Percentiles rank a stretch among this genome's conserved stretches.
Conservation (phyloP, 2,329 filamentous ascomycete species). For the Incumbomyces delicatus region DNA sequence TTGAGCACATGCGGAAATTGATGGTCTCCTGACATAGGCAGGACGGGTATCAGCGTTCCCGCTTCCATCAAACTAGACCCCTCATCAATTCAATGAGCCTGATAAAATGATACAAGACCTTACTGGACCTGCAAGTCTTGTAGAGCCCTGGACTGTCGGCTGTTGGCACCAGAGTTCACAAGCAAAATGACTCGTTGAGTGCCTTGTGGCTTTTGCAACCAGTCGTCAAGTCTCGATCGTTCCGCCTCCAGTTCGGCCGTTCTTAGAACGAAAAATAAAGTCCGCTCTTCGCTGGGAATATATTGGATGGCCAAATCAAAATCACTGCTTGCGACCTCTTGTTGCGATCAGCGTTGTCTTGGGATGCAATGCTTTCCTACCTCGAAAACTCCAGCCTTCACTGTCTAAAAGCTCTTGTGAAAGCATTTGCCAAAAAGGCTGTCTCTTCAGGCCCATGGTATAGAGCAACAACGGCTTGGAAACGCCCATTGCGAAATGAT, state of each 20-base stretch:
- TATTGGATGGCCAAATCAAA: background rate
- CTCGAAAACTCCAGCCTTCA: too few species aligned
- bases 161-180: background rate
- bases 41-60: background rate
- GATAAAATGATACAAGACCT: background rate
- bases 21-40: background rate
- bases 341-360: too few species aligned
- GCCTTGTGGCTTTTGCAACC: background rate
- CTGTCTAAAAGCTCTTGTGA: too few species aligned
- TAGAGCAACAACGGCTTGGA: too few species aligned
- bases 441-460: too few species aligned
- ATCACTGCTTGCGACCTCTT: background rate
- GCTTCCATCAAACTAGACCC: background rate
- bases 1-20: background rate
- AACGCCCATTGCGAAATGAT: too few species aligned
- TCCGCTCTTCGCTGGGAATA: background rate
- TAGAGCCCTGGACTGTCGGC: background rate
- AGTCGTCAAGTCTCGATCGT: background rate
- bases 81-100: background rate
- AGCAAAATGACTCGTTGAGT: background rate
- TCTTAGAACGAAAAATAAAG: background rate
- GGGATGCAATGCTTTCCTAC: too few species aligned
- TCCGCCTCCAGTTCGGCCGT: background rate
- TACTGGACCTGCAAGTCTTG: slow-evolving; percentile 1
- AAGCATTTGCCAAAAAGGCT: too few species aligned